phyloP scores from a whole-genome alignment of 495 filamentous ascomycete species.

The Neurospora sp. region DNA sequence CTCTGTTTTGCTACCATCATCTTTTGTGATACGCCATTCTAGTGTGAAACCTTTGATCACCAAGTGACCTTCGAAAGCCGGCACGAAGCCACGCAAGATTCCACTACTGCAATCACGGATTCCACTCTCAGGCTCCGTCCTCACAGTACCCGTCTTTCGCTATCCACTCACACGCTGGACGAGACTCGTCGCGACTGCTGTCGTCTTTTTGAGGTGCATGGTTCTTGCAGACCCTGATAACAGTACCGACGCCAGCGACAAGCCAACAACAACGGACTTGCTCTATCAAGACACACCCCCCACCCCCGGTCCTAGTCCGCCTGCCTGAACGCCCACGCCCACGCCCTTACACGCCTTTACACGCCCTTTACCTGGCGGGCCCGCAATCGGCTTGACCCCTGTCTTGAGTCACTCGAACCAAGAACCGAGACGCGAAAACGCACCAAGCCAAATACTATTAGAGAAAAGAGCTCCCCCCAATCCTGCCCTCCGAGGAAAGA shows the following conservation, averaged over 20 bases:
- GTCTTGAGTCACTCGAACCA: conserved; percentile 22
- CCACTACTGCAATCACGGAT: background rate
- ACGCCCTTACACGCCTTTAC: conserved; percentile 1
- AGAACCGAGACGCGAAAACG: conserved; percentile 15
- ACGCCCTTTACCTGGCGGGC: conserved; percentile 10
- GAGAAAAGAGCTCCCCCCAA: conserved; percentile 2
- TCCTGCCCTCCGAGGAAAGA: conserved; percentile 9
- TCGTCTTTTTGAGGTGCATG: background rate
- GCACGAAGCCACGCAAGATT: background rate
- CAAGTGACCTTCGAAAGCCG: background rate
- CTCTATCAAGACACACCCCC: conserved; percentile 4
- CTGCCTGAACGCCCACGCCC: background rate
- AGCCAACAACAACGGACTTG: background rate
- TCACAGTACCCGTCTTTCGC: background rate
- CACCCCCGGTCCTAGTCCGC: conserved; percentile 4
- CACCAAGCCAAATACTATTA: conserved; percentile 13
- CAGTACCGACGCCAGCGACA: background rate
- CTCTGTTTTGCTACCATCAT: background rate
- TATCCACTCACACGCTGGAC: background rate
- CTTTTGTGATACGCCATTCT: background rate
- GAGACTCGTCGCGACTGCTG: background rate
- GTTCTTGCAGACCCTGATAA: background rate
- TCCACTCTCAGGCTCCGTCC: background rate
- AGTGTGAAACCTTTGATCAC: background rate
- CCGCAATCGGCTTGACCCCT: conserved; percentile 19